phyloP scores from a whole-genome alignment of 1,284 basidiomycete genomes.

The Sanghuangporus baumii region DNA sequence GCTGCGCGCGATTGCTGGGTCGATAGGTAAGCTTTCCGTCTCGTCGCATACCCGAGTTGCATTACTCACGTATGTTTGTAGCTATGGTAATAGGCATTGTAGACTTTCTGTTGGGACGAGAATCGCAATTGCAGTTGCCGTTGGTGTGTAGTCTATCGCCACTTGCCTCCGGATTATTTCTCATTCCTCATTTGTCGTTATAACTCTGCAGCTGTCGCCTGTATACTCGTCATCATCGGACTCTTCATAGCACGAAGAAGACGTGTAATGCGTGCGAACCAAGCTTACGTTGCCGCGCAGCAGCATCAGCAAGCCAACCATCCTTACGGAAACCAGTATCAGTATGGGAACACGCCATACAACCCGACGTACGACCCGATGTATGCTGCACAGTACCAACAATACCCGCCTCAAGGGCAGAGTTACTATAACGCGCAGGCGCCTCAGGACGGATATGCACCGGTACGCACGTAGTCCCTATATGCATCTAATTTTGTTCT shows the following conservation, averaged over 20 bases:
- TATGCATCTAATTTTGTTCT: not conserved
- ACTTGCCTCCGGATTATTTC: not conserved
- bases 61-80: conserved; percentile 8
- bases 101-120: conserved; percentile 24
- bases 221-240: conserved; percentile 18
- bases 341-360: conserved; percentile 9
- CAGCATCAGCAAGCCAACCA: conserved; percentile 4
- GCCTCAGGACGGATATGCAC: conserved; percentile 2
- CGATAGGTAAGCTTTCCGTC: not conserved
- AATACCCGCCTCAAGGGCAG: conserved; percentile 9
- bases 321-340: conserved; percentile 4
- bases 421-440: not conserved
- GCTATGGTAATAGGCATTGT: conserved; percentile 23
- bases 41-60: not conserved
- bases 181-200: not conserved
- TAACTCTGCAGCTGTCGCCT: conserved; percentile 6
- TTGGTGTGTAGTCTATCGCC: conserved; percentile 20
- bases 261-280: conserved; percentile 20
- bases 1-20: conserved; percentile 2
- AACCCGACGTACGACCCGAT: not conserved
- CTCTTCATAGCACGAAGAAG: conserved; percentile 20
- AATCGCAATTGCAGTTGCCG: conserved; percentile 27
- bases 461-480: conserved; percentile 1
- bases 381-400: not conserved
- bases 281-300: conserved; percentile 21